Percentiles rank a stretch among this genome's conserved stretches.
phyloP scores from a whole-genome alignment of 2,329 filamentous ascomycete genomes.

The Bisporella sp. region DNA sequence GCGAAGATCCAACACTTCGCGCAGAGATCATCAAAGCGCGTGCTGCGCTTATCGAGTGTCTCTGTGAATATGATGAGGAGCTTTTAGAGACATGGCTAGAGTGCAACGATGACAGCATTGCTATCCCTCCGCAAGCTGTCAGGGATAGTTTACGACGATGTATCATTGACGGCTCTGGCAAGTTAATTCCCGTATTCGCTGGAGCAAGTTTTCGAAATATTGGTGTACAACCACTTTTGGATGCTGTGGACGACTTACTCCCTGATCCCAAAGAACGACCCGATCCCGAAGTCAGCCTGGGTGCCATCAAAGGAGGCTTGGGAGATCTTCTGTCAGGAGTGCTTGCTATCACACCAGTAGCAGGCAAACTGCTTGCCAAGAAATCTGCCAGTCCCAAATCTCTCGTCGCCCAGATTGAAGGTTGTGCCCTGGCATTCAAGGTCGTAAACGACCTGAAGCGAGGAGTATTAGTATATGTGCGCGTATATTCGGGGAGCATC shows the following conservation, averaged over 20 bases:
- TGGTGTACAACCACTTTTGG: slow-evolving; percentile 84
- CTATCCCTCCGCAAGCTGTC: slow-evolving; percentile 59
- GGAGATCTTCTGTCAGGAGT: slow-evolving; percentile 40
- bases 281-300: slow-evolving; percentile 69
- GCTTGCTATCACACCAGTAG: slow-evolving; percentile 27
- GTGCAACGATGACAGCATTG: slow-evolving; percentile 62
- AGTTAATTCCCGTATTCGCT: slow-evolving; percentile 79
- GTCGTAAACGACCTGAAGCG: slow-evolving; percentile 83
- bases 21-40: slow-evolving; percentile 71
- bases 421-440: slow-evolving; percentile 76
- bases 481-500: slow-evolving; percentile 81
- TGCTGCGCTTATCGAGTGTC: slow-evolving; percentile 68
- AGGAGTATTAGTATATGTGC: slow-evolving; percentile 84
- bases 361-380: slow-evolving; percentile 26
- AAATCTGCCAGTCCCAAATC: slow-evolving; percentile 32
- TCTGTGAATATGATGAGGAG: slow-evolving; percentile 82
- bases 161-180: slow-evolving; percentile 60
- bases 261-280: slow-evolving; percentile 77
- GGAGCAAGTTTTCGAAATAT: slow-evolving; percentile 92
- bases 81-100: slow-evolving; percentile 83
- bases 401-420: slow-evolving; percentile 46
- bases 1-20: slow-evolving; percentile 41
- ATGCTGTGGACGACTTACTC: slow-evolving; percentile 81
- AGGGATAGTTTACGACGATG: slow-evolving; percentile 67
- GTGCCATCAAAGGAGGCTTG: slow-evolving; percentile 46